Evolutionary conservation across 108 stramenopile genomes (phyloP).

Genomic region (Pinguiococcus pyrenoidosus): DNA sequence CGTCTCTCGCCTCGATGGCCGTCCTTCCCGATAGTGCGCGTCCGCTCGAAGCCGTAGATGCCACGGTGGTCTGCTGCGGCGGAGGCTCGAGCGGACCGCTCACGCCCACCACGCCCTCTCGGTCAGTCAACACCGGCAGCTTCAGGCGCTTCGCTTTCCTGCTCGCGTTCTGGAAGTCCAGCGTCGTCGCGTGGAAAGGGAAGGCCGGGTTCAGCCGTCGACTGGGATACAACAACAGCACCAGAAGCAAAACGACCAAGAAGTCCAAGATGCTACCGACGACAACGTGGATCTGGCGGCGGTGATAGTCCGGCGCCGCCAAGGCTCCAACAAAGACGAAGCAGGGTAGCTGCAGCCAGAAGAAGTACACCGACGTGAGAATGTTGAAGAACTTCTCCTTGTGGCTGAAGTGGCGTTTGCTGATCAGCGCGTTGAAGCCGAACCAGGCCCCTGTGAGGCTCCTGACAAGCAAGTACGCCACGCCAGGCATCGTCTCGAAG

Average conservation of each 20-base stretch:
- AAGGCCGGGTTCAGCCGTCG: not conserved
- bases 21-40: no score
- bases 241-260: not conserved
- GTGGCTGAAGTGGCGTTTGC: not conserved
- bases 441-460: not conserved
- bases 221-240: constrained; percentile 6
- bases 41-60: no score
- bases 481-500: constrained; percentile 7
- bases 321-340: not conserved
- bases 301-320: not conserved
- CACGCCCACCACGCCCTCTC: no score
- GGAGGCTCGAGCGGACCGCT: no score
- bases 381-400: constrained; percentile 17
- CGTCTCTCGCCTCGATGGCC: no score
- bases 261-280: not conserved
- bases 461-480: constrained; percentile 1
- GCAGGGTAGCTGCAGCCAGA: constrained; percentile 5
- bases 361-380: constrained; percentile 1
- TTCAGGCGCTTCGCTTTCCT: not conserved
- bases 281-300: constrained; percentile 1
- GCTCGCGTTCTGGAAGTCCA: no score
- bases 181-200: constrained; percentile 17
- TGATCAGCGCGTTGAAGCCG: not conserved
- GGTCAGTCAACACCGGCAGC: no score
- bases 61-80: no score